phyloP scores from a whole-genome alignment of 2,329 filamentous ascomycete genomes.

The Monosporascus sp. region DNA sequence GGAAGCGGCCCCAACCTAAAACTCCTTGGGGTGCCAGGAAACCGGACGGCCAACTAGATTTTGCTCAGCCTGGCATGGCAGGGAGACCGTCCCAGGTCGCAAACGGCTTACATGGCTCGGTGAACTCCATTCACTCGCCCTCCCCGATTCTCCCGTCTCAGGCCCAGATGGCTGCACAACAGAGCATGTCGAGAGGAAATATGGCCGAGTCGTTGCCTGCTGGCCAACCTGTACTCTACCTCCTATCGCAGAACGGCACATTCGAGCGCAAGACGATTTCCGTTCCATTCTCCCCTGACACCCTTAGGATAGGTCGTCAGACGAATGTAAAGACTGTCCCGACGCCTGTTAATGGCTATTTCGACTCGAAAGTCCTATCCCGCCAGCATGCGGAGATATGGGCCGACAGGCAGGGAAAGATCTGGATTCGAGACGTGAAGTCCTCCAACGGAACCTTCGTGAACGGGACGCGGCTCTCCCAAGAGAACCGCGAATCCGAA shows the following conservation, averaged over 20 bases:
- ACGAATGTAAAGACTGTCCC: conserved; percentile 96
- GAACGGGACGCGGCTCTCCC: conserved; percentile 83
- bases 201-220: conserved; percentile 58
- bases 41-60: conserved; percentile 41
- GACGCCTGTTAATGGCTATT: conserved; percentile 86
- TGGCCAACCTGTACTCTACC: conserved; percentile 72
- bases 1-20: conserved; percentile 49
- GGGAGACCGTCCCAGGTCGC: conserved; percentile 32
- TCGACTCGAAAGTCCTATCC: conserved; percentile 96
- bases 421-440: conserved; percentile 96
- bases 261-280: conserved; percentile 96
- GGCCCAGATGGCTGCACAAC: conserved; percentile 34
- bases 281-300: conserved; percentile 91
- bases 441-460: conserved; percentile 99
- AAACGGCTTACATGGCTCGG: conserved; percentile 39
- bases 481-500: conserved; percentile 93
- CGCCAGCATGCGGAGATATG: conserved; percentile 95
- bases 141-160: conserved; percentile 32
- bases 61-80: conserved; percentile 32
- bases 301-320: conserved; percentile 87
- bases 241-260: conserved; percentile 88
- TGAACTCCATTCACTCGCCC: conserved; percentile 30
- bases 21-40: conserved; percentile 45
- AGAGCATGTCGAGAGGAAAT: conserved; percentile 52
- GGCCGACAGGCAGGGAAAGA: conserved; percentile 75